Conservation (phyloP, 2,329 filamentous ascomycete species). For the Trichoderma sp. region DNA sequence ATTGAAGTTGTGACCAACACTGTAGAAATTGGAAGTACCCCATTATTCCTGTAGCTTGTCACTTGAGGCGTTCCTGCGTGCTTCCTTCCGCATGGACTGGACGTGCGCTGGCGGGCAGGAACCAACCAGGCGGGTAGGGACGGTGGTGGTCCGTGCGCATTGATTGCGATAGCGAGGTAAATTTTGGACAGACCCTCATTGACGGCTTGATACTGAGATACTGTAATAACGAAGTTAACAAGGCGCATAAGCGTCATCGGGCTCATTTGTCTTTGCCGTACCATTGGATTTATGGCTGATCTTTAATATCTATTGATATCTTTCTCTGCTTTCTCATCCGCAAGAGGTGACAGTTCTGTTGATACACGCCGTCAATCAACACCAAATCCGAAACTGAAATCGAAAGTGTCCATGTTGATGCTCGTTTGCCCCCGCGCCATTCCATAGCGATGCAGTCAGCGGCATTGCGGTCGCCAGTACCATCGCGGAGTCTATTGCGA, state of each 20-base stretch:
- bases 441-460: conserved; percentile 45
- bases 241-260: not conserved
- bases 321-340: not conserved
- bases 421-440: conserved; percentile 13
- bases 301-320: not conserved
- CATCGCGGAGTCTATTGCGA: conserved; percentile 62
- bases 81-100: not conserved
- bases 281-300: not conserved
- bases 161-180: conserved; percentile 21
- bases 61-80: conserved; percentile 13
- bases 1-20: not conserved
- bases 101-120: not conserved
- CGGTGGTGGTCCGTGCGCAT: conserved; percentile 12
- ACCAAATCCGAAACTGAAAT: not conserved
- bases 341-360: not conserved
- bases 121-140: not conserved
- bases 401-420: conserved; percentile 21
- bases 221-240: not conserved
- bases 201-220: not conserved
- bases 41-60: conserved; percentile 5
- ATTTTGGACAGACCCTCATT: not conserved
- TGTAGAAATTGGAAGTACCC: not conserved
- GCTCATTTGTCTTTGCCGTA: not conserved
- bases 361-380: not conserved
- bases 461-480: conserved; percentile 47